Base-by-base conservation (phyloP, 1,284 basidiomycete genomes). In the Cronartium quercuum region DNA sequence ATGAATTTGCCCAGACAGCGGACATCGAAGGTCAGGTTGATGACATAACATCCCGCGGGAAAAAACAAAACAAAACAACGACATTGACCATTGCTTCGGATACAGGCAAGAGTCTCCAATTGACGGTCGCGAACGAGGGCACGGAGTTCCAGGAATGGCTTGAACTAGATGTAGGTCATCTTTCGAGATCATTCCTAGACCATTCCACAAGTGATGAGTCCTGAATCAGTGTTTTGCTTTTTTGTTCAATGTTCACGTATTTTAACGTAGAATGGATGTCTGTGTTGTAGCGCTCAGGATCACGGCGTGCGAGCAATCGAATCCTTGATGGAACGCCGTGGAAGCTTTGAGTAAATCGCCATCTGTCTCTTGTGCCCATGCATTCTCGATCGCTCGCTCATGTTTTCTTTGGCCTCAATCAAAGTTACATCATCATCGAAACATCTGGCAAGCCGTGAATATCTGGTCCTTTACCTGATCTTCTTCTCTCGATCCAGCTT, bases 221-320 rank as follows among this genome's bases (percentile, higher is more conserved):
- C 51, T 55, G 51, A 55, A 7, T 21, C 29, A n/a, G 51, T 4
- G 15, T 10, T 55, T 55, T n/a, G 4, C 24, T 51, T 21, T n/a
- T 10, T 21, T n/a, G n/a, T 55, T 6, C 12, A 29, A 55, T n/a
- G 18, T 21, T 1, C 10, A 21, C 29, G 37, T 62, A 7, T 6
- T 62, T 5, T 1, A 10, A 12, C 40, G n/a, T 57, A 75, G 71
- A 75, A 75, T 61, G 71, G 71, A 24, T 75, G 71, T 57, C 24
- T 75, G n/a, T 75, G 71, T 58, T 75, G 71, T 24, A 75, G 71
- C 35, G 71, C 71, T 29, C 71, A 75, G 55, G 71, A 75, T 67
- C 64, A 75, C 34, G 71, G 71, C 24, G 71, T 75, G 15, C 6
- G 64, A 34, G 71, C 71, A 15, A 66, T 75, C 34, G 71, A 75